A percentile compares a stretch with the other conserved stretches of the same genome.
phyloP scores from a whole-genome alignment of 306 rosid genomes.

The Urtica urens region DNA sequence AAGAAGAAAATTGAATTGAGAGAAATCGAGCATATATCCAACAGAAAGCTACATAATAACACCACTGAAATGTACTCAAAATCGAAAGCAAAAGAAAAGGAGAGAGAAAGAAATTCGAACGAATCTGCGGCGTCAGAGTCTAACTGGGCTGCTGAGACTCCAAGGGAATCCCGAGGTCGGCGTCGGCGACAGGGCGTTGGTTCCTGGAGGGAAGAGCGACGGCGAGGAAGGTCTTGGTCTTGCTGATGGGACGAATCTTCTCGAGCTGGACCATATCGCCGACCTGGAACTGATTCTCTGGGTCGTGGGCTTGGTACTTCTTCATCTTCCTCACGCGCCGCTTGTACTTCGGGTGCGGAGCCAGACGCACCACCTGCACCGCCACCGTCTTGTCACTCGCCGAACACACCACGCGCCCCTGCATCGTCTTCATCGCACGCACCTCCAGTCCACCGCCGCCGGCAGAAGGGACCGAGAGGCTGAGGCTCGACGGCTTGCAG shows the following conservation, averaged over 20 bases:
- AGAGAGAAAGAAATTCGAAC: constrained; percentile 3
- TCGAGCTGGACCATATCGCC: constrained; percentile 79
- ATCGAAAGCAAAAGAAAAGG: neutral
- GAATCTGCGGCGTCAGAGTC: too few relatives aligned
- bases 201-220: constrained; percentile 31
- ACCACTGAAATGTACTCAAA: neutral
- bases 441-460: constrained; percentile 29
- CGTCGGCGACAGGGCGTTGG: constrained; percentile 3
- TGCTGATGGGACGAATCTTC: constrained; percentile 71
- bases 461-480: constrained; percentile 20
- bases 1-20: too few relatives aligned
- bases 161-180: constrained; percentile 46
- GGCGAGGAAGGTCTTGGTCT: constrained; percentile 76
- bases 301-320: constrained; percentile 96
- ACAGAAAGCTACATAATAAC: too few relatives aligned
- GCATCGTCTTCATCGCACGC: constrained; percentile 57
- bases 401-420: constrained; percentile 69
- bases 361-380: constrained; percentile 74
- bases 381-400: constrained; percentile 72
- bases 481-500: constrained; percentile 33
- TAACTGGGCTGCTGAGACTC: constrained; percentile 46
- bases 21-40: too few relatives aligned
- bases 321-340: constrained; percentile 80
- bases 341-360: constrained; percentile 88
- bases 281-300: constrained; percentile 62